Conservation (phyloP, 2,329 filamentous ascomycete species). For the Trichoderma arundinaceum region DNA sequence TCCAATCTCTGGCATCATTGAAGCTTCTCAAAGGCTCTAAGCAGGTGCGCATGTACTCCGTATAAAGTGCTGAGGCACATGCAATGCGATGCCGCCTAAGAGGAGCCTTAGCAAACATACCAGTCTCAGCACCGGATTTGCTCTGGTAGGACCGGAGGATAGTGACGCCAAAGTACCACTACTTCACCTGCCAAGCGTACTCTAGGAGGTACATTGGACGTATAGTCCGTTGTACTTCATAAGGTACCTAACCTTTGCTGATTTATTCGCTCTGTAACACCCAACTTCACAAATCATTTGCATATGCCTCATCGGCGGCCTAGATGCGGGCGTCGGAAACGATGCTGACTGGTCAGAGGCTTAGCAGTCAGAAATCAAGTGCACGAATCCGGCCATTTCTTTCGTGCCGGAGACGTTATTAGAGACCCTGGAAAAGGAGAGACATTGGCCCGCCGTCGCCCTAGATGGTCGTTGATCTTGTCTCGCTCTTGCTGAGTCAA, state of each 20-base stretch:
- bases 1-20: neutral
- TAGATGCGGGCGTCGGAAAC: constrained; percentile 12
- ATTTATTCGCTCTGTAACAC: neutral
- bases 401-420: constrained; percentile 18
- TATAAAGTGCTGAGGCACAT: no score
- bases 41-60: neutral
- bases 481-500: constrained; percentile 32
- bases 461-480: constrained; percentile 37
- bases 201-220: neutral
- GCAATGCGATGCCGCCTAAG: no score
- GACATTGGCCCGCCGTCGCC: constrained; percentile 30
- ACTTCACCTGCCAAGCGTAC: neutral
- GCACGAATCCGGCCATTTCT: constrained; percentile 17
- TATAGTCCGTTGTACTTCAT: neutral
- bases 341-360: constrained; percentile 23
- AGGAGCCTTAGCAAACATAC: neutral
- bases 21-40: neutral
- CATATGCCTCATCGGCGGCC: neutral
- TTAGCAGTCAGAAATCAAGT: constrained; percentile 6
- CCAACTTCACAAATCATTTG: neutral
- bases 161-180: neutral
- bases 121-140: no score
- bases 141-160: neutral
- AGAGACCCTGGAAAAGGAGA: constrained; percentile 22
- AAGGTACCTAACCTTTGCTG: no score